Conservation (phyloP, 2,329 filamentous ascomycete species). For the Sordariomycetes sp. region DNA sequence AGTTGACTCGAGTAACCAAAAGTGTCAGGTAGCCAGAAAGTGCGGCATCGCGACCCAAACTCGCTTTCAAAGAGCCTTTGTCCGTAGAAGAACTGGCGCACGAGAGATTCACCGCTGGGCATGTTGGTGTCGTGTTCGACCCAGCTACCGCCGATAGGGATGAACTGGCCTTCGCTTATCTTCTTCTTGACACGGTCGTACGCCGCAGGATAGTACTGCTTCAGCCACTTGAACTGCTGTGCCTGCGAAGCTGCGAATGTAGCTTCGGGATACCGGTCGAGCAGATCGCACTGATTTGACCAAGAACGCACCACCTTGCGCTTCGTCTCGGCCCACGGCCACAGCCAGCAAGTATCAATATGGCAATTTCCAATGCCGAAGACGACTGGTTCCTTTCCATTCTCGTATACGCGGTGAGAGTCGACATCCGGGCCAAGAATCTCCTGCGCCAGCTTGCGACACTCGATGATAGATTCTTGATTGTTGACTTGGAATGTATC, state of each 20-base stretch:
- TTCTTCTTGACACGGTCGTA: slow-evolving; percentile 88
- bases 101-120: slow-evolving; percentile 88
- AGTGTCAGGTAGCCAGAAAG: slow-evolving; percentile 97
- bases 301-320: slow-evolving; percentile 92
- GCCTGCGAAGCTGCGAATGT: slow-evolving; percentile 89
- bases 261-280: slow-evolving; percentile 91
- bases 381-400: slow-evolving; percentile 64
- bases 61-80: slow-evolving; percentile 91
- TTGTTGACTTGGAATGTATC: slow-evolving; percentile 78
- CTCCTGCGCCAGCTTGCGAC: slow-evolving; percentile 72
- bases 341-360: slow-evolving; percentile 97
- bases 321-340: slow-evolving; percentile 97
- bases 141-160: slow-evolving; percentile 96
- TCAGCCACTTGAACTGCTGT: slow-evolving; percentile 97
- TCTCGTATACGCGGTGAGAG: slow-evolving; percentile 75
- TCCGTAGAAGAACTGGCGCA: slow-evolving; percentile 90
- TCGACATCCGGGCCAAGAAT: slow-evolving; percentile 78
- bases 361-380: slow-evolving; percentile 93
- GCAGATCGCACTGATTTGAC: slow-evolving; percentile 92
- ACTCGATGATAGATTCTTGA: slow-evolving; percentile 67
- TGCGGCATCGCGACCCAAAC: slow-evolving; percentile 80
- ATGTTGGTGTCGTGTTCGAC: slow-evolving; percentile 98
- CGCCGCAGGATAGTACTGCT: slow-evolving; percentile 76
- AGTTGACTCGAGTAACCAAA: slow-evolving; percentile 96
- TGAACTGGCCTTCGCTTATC: slow-evolving; percentile 83